Evolutionary conservation across 1,139 yeast genomes (phyloP).

Genomic region (Nakaseomyces nivariensis): DNA sequence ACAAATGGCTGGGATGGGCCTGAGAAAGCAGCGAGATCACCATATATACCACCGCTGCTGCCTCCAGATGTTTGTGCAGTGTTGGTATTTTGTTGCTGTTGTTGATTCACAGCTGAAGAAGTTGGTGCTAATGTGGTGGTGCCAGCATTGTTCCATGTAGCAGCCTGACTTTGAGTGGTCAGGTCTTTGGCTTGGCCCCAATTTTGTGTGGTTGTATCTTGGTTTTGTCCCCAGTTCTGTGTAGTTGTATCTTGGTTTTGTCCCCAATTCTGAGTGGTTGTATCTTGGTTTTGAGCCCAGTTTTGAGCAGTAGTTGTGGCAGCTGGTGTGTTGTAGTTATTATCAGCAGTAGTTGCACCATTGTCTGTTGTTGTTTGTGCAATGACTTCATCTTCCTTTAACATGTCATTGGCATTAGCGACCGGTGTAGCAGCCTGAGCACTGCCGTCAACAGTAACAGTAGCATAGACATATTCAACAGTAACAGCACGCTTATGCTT

Average conservation of each 20-base stretch:
- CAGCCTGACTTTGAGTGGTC: constrained; percentile 2
- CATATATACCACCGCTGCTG: constrained; percentile 35
- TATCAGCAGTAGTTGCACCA: constrained; percentile 12
- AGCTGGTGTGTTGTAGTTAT: constrained; percentile 2
- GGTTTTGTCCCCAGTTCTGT: background rate
- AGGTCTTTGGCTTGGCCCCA: constrained; percentile 28
- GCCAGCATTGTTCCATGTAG: constrained; percentile 11
- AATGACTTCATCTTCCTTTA: constrained; percentile 2
- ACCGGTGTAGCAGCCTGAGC: constrained; percentile 8
- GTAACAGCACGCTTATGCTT: constrained; percentile 59
- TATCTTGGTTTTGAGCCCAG: background rate
- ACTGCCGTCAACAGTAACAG: constrained; percentile 56
- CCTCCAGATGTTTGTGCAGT: constrained; percentile 24
- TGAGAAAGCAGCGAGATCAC: constrained; percentile 46
- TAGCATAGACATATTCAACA: constrained; percentile 69
- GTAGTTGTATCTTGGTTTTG: constrained; percentile 28
- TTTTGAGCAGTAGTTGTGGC: background rate
- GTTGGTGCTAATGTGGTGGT: constrained; percentile 19
- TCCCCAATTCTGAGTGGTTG: constrained; percentile 2
- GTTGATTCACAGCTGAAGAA: constrained; percentile 16
- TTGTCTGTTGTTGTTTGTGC: constrained; percentile 7
- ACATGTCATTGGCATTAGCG: constrained; percentile 5
- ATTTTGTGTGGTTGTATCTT: background rate
- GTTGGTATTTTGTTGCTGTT: constrained; percentile 7
- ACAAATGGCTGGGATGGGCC: constrained; percentile 46